Percentiles rank a stretch among this genome's conserved stretches.
phyloP scores from a whole-genome alignment of 169 alveolate species.

The Eimeria necatrix region DNA sequence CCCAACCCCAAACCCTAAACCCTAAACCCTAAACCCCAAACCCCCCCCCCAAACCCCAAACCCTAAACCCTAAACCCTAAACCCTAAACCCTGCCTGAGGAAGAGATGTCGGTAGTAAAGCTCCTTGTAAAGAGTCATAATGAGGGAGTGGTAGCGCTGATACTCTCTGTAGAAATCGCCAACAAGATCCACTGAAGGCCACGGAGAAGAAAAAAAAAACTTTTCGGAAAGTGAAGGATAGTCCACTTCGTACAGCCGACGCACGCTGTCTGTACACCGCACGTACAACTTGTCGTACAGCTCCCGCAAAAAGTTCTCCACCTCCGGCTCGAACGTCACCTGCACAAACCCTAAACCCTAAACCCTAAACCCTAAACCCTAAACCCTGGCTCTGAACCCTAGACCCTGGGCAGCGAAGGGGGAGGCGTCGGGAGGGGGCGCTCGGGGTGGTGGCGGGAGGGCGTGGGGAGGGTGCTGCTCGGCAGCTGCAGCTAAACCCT shows the following conservation, averaged over 20 bases:
- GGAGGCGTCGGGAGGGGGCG: too few relatives aligned
- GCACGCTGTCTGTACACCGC: constrained; percentile 89
- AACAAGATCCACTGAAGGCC: constrained; percentile 91
- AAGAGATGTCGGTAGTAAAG: constrained; percentile 91
- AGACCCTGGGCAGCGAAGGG: too few relatives aligned
- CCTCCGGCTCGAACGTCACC: constrained; percentile 83
- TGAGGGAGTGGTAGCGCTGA: constrained; percentile 88
- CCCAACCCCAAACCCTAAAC: too few relatives aligned
- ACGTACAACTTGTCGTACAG: constrained; percentile 88
- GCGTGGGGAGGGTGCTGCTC: too few relatives aligned
- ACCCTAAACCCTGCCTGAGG: constrained; percentile 66
- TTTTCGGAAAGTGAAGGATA: constrained; percentile 87
- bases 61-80: too few relatives aligned
- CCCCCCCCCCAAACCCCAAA: too few relatives aligned
- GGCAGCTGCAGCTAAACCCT: too few relatives aligned
- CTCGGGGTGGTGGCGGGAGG: too few relatives aligned
- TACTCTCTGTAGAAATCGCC: constrained; percentile 89
- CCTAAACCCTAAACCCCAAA: too few relatives aligned
- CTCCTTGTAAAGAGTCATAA: constrained; percentile 90
- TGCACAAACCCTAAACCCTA: not conserved
- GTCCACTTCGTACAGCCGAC: constrained; percentile 89
- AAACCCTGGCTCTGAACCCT: not conserved
- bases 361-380: constrained; percentile 8
- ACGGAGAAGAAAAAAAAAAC: constrained; percentile 86
- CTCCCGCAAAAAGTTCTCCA: constrained; percentile 87